These are phyloP conservation scores for Dioszegia hungarica DNA, from an alignment of 768 basidiomycete genomes.

Conservation along the genomic window DNA sequence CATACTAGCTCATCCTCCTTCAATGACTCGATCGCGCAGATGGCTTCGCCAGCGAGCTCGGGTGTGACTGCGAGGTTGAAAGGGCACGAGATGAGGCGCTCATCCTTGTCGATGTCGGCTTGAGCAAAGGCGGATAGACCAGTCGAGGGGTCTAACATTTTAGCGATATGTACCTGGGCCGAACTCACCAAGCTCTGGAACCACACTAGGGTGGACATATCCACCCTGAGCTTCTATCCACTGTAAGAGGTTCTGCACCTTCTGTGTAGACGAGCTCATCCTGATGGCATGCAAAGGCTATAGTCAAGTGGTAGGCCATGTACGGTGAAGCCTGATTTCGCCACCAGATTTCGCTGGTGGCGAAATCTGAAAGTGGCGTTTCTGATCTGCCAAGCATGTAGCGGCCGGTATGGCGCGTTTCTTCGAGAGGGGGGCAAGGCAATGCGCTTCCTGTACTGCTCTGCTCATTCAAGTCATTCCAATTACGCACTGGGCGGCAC, in stretches of 20 bases:
- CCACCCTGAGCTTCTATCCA: slow-evolving; percentile 4
- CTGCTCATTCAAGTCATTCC: no score
- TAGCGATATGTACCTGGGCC: not conserved
- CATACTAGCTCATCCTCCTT: slow-evolving; percentile 14
- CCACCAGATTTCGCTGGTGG: no score
- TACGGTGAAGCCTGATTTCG: no score
- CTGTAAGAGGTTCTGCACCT: not conserved
- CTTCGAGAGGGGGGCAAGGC: no score
- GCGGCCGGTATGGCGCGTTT: no score
- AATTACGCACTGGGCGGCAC: no score
- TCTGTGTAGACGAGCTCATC: not conserved
- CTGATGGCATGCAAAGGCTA: no score
- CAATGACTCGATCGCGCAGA: slow-evolving; percentile 9
- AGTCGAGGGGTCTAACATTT: slow-evolving; percentile 19
- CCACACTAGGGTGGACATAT: not conserved
- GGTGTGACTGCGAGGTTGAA: slow-evolving; percentile 48
- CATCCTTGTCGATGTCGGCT: slow-evolving; percentile 16
- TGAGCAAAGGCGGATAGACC: slow-evolving; percentile 41
- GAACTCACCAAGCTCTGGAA: not conserved
- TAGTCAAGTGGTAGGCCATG: no score
- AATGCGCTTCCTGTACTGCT: no score
- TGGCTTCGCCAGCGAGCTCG: slow-evolving; percentile 21
- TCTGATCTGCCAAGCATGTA: no score
- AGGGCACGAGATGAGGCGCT: slow-evolving; percentile 43
- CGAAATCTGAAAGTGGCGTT: not conserved